These are phyloP conservation scores for Rubia peregrina DNA, from an alignment of 305 asterid species.

Conservation along the genomic window DNA sequence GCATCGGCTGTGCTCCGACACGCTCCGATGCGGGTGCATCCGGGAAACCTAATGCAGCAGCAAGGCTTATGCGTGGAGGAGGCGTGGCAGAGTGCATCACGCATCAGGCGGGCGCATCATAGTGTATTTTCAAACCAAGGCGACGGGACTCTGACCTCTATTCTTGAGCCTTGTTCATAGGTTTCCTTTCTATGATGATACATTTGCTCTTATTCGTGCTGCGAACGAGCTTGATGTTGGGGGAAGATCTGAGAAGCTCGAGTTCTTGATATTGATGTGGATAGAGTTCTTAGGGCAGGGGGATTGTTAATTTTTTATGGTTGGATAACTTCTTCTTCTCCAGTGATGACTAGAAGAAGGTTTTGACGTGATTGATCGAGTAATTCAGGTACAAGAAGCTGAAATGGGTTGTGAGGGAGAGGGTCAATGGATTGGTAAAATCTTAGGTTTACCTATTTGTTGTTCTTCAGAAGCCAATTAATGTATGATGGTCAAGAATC, in stretches of 20 bases:
- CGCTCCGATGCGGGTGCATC: no score
- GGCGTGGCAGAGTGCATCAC: no score
- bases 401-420: slow-evolving; percentile 95
- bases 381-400: slow-evolving; percentile 76
- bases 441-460: slow-evolving; percentile 68
- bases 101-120: no score
- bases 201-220: slow-evolving; percentile 70
- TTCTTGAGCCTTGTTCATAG: slow-evolving; percentile 78
- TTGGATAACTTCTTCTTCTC: slow-evolving; percentile 66
- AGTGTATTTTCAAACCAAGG: no score
- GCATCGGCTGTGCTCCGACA: no score
- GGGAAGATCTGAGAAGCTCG: slow-evolving; percentile 65
- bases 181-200: slow-evolving; percentile 71
- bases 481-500: no score
- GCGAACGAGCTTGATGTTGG: slow-evolving; percentile 64
- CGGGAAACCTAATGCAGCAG: no score
- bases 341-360: slow-evolving; percentile 58
- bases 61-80: no score
- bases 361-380: slow-evolving; percentile 63
- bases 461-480: slow-evolving; percentile 85
- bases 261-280: slow-evolving; percentile 89
- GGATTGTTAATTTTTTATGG: slow-evolving; percentile 92
- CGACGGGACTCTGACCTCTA: no score
- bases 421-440: slow-evolving; percentile 57
- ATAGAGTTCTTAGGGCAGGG: slow-evolving; percentile 71